Base-by-base conservation (phyloP, 2,329 filamentous ascomycete species). In the Fusarium xyrophilum region DNA sequence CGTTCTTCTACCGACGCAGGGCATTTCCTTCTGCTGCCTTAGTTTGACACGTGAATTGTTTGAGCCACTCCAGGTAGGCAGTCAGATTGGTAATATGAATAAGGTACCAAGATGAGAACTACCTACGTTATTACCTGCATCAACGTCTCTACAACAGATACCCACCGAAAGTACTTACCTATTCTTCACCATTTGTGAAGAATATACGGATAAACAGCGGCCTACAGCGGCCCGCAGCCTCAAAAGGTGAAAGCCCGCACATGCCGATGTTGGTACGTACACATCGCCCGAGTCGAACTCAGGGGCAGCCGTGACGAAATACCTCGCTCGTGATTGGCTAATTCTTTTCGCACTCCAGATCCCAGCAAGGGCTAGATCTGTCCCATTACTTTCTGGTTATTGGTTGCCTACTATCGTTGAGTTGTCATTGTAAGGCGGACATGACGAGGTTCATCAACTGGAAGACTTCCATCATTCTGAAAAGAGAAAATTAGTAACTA, bases 251-350 rank as follows among this genome's bases (percentile, higher is more conserved):
- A 64, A 39, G 23, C 35, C 60, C 47, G 42, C 62, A 54, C 40
- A 19, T 54, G 28, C 36, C 54, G 36, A 44, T 19, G 42, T 36
- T 38, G 39, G 54, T 48, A 65, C 54, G 60, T 60, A 44, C 54
- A 62, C 68, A 42, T 59, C 42, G 55, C 52, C 63, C 67, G 67
- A 69, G 63, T 68, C 67, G 65, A 63, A 67, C 63, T 60, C 58
- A 60, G 51, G 59, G 48, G 67, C 63, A 46, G 25, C 28, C 21
- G 59, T 56, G 59, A 59, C 61, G 62, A 71, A 73, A 73, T 73
- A 73, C 67, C 57, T 65, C 27, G 32, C 30, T 38, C 27, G 19
- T 60, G 36, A 73, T 73, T 73, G 71, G 71, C 14, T 23, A 23
- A 33, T 25, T 17, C 19, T 51, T 43, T 36, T 28, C 14, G 39